These are phyloP conservation scores for Kwoniella sp. DNA, from an alignment of 768 basidiomycete species.

Conservation along the genomic window DNA sequence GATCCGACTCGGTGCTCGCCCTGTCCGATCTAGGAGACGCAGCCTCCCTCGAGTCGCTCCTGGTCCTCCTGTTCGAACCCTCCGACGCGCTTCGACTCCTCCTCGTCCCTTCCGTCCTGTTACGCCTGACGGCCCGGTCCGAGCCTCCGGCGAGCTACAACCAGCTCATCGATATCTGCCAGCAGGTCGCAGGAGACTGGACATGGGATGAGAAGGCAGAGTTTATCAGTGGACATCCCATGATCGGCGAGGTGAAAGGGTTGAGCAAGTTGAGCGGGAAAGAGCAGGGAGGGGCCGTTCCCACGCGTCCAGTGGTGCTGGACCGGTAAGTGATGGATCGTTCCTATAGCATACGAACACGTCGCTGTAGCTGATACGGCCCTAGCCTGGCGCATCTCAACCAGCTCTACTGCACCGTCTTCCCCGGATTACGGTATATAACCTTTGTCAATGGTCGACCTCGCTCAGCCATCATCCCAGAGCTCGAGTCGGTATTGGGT, in stretches of 20 bases:
- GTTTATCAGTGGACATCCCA: conserved; percentile 80
- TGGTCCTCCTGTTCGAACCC: conserved; percentile 62
- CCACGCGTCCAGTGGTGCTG: conserved; percentile 70
- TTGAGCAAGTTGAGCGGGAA: conserved; percentile 70
- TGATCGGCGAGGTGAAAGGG: conserved; percentile 76
- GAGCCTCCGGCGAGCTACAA: conserved; percentile 50
- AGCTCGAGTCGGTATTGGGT: conserved; percentile 69
- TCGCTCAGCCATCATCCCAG: conserved; percentile 65
- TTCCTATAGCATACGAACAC: background rate
- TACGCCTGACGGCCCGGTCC: conserved; percentile 11
- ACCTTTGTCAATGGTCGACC: conserved; percentile 86
- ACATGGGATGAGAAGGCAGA: conserved; percentile 51
- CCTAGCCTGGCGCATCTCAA: conserved; percentile 65
- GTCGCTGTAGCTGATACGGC: background rate
- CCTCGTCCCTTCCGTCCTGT: conserved; percentile 55
- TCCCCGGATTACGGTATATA: conserved; percentile 76
- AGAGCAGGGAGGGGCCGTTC: conserved; percentile 65
- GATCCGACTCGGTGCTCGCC: conserved; percentile 4
- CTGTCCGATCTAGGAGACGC: conserved; percentile 1
- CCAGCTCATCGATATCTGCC: conserved; percentile 23
- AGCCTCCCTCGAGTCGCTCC: conserved; percentile 17
- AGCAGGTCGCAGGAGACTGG: conserved; percentile 30
- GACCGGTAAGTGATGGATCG: conserved; percentile 52
- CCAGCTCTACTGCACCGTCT: conserved; percentile 66
- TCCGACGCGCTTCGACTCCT: conserved; percentile 58